These are phyloP conservation scores for Penicillium hesseltinei DNA, from an alignment of 2,329 filamentous ascomycete genomes.

Conservation along the genomic window DNA sequence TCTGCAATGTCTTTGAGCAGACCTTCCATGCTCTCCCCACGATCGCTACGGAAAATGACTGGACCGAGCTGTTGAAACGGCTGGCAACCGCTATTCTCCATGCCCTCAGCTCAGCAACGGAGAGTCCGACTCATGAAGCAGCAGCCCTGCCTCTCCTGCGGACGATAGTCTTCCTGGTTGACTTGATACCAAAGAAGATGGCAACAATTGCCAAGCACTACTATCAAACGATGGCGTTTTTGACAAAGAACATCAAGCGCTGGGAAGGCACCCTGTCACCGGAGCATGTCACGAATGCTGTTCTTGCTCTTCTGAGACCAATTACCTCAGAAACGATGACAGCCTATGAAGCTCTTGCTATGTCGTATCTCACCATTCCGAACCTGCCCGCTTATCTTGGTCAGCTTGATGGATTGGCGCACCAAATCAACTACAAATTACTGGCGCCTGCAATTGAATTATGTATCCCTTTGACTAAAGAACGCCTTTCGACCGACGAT, in stretches of 20 bases:
- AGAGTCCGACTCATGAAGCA: constrained; percentile 1
- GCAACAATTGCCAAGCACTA: constrained; percentile 40
- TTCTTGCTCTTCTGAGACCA: constrained; percentile 44
- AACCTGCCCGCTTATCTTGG: constrained; percentile 40
- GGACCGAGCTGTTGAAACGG: constrained; percentile 41
- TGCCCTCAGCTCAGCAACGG: constrained; percentile 30
- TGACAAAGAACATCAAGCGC: constrained; percentile 32
- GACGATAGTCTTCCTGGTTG: constrained; percentile 38
- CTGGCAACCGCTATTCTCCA: constrained; percentile 38
- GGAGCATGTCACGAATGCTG: constrained; percentile 31
- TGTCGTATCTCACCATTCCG: constrained; percentile 48
- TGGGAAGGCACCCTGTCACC: constrained; percentile 23
- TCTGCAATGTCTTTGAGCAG: constrained; percentile 42
- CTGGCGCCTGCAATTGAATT: constrained; percentile 41
- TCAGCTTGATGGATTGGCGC: constrained; percentile 44
- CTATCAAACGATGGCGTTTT: constrained; percentile 39
- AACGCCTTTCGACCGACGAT: constrained; percentile 32
- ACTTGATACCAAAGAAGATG: constrained; percentile 42
- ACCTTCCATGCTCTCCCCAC: constrained; percentile 39
- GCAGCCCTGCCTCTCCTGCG: constrained; percentile 35
- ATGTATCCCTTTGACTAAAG: constrained; percentile 27
- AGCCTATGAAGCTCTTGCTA: constrained; percentile 47
- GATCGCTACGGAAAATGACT: constrained; percentile 40
- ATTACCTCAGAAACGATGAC: constrained; percentile 45
- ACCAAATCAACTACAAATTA: constrained; percentile 52